Base-by-base conservation (phyloP, 495 filamentous ascomycete genomes). In the Penicillium antarcticum region DNA sequence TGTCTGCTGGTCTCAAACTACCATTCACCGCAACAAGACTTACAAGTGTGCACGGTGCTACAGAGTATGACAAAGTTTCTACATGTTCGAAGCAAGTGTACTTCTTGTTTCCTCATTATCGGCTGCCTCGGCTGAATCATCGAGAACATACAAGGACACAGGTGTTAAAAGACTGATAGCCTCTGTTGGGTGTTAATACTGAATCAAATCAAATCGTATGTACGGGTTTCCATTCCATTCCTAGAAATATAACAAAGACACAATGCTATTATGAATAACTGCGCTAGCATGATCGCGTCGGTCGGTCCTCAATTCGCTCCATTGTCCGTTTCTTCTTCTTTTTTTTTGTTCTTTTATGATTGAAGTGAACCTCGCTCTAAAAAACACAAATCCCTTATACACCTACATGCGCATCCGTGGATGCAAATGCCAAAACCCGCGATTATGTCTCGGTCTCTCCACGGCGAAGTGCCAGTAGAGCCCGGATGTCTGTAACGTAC, bases 401-500 rank as follows among this genome's bases (percentile, higher is more conserved):
- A 62, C 47, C 50, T 49, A 51, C 51, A 58, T 47, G 45, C 47
- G 33, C 45, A 42, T 47, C 50, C 56, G 45, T 55, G 45, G 19
- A 48, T 58, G 51, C 52, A 53, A 53, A 31, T 19, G 42, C 17
- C 19, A 31, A 31, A 57, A 16, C 23, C 5, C 26, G n/a, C 18
- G 24, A 37, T 45, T 62, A 80, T 51, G 72, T 62, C 57, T 80
- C 75, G 40, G 73, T 65, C 70, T 98, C 89, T 8, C 94, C 94
- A 58, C 91, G 86, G 53, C 92, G 82, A 58, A 98, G 76, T 32
- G 89, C 90, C 55, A 97, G 73, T 44, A 97, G 73, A 39, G 94
- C 91, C 40, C 94, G 81, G 26, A 97, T 94, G 72, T 98, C 94
- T 17, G 88, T 95, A 50, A 89, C 91, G 75, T 96, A 95, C 70